Percentiles rank a stretch among this genome's conserved stretches.
Conservation (phyloP, 2,329 filamentous ascomycete species). For the Colletotrichum euphorbiae region DNA sequence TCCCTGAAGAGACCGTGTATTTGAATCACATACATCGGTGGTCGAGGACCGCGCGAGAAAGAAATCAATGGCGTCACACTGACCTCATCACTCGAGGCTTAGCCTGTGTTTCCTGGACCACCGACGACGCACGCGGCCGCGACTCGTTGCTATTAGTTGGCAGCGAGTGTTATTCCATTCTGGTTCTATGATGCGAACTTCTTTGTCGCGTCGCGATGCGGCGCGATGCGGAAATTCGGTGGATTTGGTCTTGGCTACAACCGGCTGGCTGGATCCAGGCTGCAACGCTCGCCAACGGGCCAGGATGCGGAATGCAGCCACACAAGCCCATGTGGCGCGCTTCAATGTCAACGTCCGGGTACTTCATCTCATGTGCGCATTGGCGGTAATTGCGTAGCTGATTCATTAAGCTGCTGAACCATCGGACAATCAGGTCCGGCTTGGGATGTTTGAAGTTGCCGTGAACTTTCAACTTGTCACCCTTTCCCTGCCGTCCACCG, state of each 20-base stretch:
- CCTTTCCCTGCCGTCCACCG: too few species aligned
- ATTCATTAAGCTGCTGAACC: too few species aligned
- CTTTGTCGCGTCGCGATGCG: neutral
- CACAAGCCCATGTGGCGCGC: too few species aligned
- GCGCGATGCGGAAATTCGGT: too few species aligned
- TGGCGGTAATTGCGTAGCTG: too few species aligned
- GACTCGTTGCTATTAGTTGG: neutral
- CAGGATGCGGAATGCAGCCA: too few species aligned
- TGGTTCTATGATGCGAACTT: neutral
- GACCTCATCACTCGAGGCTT: slow-evolving; percentile 27
- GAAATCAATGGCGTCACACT: slow-evolving; percentile 29
- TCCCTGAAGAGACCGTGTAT: neutral
- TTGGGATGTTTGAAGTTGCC: too few species aligned
- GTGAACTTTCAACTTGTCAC: too few species aligned
- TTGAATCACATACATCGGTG: neutral
- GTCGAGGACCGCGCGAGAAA: neutral
- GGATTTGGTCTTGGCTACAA: neutral
- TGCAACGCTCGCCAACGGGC: too few species aligned
- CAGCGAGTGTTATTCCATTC: neutral
- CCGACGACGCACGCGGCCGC: neutral
- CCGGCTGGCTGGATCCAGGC: neutral
- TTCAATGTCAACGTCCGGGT: too few species aligned
- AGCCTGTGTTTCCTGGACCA: neutral
- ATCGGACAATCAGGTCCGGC: too few species aligned
- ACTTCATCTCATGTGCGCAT: too few species aligned